phyloP scores from a whole-genome alignment of 2,329 filamentous ascomycete species.

The Graphiopsis chlorocephala region DNA sequence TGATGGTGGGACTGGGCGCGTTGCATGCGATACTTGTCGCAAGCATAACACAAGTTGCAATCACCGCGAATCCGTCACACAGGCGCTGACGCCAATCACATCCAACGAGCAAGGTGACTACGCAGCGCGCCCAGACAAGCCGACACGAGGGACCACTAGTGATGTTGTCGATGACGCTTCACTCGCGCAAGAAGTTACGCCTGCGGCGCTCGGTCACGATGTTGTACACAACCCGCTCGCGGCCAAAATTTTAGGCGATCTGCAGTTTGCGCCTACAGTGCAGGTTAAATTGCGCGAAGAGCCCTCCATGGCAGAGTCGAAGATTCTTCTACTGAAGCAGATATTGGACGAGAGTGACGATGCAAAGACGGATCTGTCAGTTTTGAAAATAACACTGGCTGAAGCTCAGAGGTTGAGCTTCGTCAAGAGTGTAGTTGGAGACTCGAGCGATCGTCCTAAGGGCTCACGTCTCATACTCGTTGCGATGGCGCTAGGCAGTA shows the following conservation, averaged over 20 bases:
- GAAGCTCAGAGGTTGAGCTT: background rate
- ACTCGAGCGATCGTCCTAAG: conserved; percentile 23
- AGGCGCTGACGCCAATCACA: background rate
- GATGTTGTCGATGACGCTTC: background rate
- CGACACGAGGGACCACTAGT: background rate
- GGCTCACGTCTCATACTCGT: conserved; percentile 26
- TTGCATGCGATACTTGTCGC: background rate
- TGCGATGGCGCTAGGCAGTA: conserved; percentile 31
- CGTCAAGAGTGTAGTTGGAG: conserved; percentile 19
- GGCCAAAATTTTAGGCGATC: background rate
- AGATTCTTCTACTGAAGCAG: background rate
- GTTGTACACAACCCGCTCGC: background rate
- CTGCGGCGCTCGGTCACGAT: background rate
- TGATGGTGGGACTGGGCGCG: background rate
- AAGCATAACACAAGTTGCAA: background rate
- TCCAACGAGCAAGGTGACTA: background rate
- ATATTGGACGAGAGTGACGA: background rate
- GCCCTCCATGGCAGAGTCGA: background rate
- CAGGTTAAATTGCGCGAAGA: background rate
- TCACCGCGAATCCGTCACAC: background rate
- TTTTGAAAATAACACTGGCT: background rate
- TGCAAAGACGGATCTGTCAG: background rate
- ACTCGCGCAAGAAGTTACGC: background rate
- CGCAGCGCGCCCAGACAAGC: background rate
- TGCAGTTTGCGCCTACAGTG: background rate